Percentiles rank a stretch among this genome's conserved stretches.
phyloP scores from a whole-genome alignment of 805 yeast species.

The Ogataea allantospora region DNA sequence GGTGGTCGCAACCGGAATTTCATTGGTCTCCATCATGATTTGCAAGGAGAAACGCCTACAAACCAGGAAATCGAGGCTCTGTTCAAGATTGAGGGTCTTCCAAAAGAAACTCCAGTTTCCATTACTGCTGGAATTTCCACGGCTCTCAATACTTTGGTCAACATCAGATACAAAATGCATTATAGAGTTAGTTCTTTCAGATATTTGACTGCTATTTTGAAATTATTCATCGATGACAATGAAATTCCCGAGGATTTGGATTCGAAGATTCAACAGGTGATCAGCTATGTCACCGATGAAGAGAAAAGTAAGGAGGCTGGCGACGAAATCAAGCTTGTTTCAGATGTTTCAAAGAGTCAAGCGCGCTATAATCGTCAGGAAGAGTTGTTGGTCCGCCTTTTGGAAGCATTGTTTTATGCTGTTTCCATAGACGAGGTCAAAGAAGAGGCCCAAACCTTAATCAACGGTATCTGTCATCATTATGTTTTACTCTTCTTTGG shows the following conservation, averaged over 20 bases:
- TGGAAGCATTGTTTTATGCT: conserved; percentile 73
- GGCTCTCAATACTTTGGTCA: conserved; percentile 74
- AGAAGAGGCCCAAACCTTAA: conserved; percentile 61
- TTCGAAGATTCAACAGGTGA: conserved; percentile 48
- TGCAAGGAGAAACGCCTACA: conserved; percentile 48
- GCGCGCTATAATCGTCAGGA: conserved; percentile 59
- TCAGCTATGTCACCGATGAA: conserved; percentile 41
- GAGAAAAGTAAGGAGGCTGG: conserved; percentile 22
- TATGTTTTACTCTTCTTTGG: conserved; percentile 76
- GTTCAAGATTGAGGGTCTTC: conserved; percentile 69
- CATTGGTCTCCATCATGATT: conserved; percentile 69
- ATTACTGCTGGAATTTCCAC: conserved; percentile 80
- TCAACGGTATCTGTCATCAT: conserved; percentile 72
- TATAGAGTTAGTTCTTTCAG: conserved; percentile 77
- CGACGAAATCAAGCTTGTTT: conserved; percentile 27
- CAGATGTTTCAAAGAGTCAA: conserved; percentile 46
- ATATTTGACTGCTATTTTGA: conserved; percentile 63
- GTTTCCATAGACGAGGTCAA: conserved; percentile 70
- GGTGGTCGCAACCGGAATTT: conserved; percentile 95
- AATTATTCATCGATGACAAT: conserved; percentile 61
- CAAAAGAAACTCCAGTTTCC: conserved; percentile 62
- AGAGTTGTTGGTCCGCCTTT: conserved; percentile 57
- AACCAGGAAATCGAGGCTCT: conserved; percentile 70
- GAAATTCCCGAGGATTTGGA: conserved; percentile 46
- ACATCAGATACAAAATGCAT: conserved; percentile 57